phyloP scores from a whole-genome alignment of 805 yeast species.

The Schizosaccharomyces japonicus region DNA sequence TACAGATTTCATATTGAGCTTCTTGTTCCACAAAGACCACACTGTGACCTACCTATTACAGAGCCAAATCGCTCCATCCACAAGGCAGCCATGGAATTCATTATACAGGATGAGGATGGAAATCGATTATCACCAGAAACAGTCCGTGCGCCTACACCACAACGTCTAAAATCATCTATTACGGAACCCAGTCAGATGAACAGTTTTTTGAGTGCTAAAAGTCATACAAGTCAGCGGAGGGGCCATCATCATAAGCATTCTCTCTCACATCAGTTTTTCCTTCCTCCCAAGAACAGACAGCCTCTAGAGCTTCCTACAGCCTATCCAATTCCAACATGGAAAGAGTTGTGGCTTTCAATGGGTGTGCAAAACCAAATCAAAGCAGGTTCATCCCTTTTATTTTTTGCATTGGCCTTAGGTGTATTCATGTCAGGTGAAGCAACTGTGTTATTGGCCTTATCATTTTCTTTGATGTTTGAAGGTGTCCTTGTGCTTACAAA shows the following conservation, averaged over 20 bases:
- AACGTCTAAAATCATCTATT: too few relatives aligned
- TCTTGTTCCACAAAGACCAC: too few relatives aligned
- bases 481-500: neutral
- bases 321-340: constrained; percentile 1
- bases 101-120: too few relatives aligned
- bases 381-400: neutral
- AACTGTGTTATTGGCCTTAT: neutral
- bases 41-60: too few relatives aligned
- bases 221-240: neutral
- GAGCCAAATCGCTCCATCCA: too few relatives aligned
- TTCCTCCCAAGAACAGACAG: constrained; percentile 3
- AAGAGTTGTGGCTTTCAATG: neutral
- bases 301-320: neutral
- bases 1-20: too few relatives aligned
- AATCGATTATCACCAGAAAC: too few relatives aligned
- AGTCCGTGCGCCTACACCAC: too few relatives aligned
- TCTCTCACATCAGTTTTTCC: constrained; percentile 2
- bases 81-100: too few relatives aligned
- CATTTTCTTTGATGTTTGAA: neutral
- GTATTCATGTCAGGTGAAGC: neutral
- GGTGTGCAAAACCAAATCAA: neutral
- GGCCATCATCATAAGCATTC: constrained; percentile 5
- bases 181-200: too few relatives aligned
- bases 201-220: neutral
- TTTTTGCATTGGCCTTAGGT: neutral